Conservation (phyloP, 2,329 filamentous ascomycete species). For the Emergomyces africanus region DNA sequence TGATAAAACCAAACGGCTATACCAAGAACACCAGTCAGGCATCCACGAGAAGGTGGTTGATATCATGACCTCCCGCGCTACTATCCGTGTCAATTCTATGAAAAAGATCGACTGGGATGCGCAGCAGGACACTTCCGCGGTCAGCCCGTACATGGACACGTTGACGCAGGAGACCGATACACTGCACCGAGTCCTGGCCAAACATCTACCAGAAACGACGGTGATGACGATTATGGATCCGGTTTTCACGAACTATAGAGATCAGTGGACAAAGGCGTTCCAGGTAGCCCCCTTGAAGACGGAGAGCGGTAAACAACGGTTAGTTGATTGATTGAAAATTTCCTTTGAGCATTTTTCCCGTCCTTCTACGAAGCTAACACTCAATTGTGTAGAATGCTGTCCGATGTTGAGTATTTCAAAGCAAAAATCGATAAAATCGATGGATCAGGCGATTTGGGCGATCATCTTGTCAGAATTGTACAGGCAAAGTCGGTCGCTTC, state of each 20-base stretch:
- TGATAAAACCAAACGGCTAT: conserved; percentile 69
- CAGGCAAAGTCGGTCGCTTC: conserved; percentile 24
- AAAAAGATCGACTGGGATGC: conserved; percentile 63
- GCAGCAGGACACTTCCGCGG: conserved; percentile 30
- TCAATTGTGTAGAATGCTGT: conserved; percentile 48
- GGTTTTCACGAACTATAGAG: conserved; percentile 70
- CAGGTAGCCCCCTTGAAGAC: conserved; percentile 52
- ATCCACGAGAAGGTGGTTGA: conserved; percentile 90
- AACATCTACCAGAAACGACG: conserved; percentile 64
- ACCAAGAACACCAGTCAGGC: conserved; percentile 78
- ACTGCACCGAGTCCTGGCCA: conserved; percentile 69
- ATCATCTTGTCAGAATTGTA: conserved; percentile 47
- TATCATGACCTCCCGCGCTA: conserved; percentile 72
- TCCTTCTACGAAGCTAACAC: conserved; percentile 15
- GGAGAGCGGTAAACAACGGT: conserved; percentile 59
- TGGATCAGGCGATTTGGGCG: conserved; percentile 61
- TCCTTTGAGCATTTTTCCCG: conserved; percentile 6
- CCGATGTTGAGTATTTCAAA: conserved; percentile 62
- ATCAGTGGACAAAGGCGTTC: conserved; percentile 63
- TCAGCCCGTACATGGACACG: conserved; percentile 72
- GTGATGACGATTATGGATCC: conserved; percentile 74
- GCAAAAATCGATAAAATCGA: conserved; percentile 62
- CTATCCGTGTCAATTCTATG: conserved; percentile 61
- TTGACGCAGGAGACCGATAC: conserved; percentile 75
- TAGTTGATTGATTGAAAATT: conserved; percentile 25